Conservation (phyloP, 352 stramenopile species). For the Phytophthora meadii region DNA sequence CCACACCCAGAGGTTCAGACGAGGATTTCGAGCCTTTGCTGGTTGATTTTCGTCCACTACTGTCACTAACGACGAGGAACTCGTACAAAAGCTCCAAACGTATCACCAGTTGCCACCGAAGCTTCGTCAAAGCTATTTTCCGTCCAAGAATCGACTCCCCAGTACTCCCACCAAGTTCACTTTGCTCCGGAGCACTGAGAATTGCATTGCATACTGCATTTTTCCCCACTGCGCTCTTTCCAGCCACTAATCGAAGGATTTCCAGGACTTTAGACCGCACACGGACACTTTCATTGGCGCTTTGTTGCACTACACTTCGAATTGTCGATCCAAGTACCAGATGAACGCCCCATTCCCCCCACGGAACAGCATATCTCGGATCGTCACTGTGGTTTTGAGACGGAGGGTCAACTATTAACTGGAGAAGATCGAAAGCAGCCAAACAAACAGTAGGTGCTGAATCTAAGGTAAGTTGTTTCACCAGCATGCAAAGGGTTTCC, state of each 20-base stretch:
- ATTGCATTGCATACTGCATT: conserved; percentile 78
- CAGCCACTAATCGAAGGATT: conserved; percentile 53
- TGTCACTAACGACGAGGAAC: conserved; percentile 40
- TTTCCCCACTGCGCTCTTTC: conserved; percentile 56
- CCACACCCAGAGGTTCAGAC: conserved; percentile 56
- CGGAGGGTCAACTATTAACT: conserved; percentile 60
- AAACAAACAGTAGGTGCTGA: conserved; percentile 54
- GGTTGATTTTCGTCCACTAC: conserved; percentile 18
- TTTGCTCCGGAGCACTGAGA: conserved; percentile 73
- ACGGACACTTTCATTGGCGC: conserved; percentile 65
- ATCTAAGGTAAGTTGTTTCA: conserved; percentile 75
- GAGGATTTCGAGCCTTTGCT: conserved; percentile 17
- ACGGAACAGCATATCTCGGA: conserved; percentile 67
- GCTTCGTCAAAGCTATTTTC: conserved; percentile 60
- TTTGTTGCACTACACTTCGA: conserved; percentile 77
- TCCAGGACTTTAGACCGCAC: conserved; percentile 60
- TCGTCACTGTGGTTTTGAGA: conserved; percentile 8
- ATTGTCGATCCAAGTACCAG: conserved; percentile 79
- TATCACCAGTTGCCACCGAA: conserved; percentile 70
- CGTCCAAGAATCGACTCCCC: conserved; percentile 37
- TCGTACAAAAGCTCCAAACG: conserved; percentile 73
- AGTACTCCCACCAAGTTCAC: conserved; percentile 38
- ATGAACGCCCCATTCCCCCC: conserved; percentile 83
- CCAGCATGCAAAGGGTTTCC: conserved; percentile 75
- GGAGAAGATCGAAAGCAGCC: conserved; percentile 60